Percentiles rank a stretch among this genome's conserved stretches.
These are phyloP conservation scores for Eutrema salsugineum DNA, from an alignment of 441 rosid species.

Conservation along the genomic window DNA sequence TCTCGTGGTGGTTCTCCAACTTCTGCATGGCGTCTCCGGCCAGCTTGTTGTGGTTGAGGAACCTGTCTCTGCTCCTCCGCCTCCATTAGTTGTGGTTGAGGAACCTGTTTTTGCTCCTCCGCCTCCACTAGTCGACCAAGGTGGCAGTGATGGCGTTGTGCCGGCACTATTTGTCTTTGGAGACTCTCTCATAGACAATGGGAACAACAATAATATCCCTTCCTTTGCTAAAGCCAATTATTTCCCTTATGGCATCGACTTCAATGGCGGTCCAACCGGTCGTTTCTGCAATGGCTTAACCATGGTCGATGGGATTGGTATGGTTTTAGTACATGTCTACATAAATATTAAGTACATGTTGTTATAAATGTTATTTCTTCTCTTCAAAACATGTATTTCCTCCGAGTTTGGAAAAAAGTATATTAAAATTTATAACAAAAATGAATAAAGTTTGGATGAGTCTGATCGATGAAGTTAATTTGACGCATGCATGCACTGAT, in stretches of 20 bases:
- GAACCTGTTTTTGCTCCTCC: slow-evolving; percentile 17
- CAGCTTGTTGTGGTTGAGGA: slow-evolving; percentile 22
- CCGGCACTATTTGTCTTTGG: slow-evolving; percentile 91
- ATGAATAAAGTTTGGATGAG: not conserved
- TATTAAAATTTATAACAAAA: not conserved
- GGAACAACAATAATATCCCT: slow-evolving; percentile 78
- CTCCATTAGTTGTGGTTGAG: slow-evolving; percentile 18
- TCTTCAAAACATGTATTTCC: not conserved
- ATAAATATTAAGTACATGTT: not conserved
- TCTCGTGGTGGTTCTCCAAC: slow-evolving; percentile 6
- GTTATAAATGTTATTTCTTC: not conserved
- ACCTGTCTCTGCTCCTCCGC: slow-evolving; percentile 15
- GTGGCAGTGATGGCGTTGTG: slow-evolving; percentile 40
- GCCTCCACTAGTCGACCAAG: slow-evolving; percentile 14
- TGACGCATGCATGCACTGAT: slow-evolving; percentile 33
- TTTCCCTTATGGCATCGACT: slow-evolving; percentile 89
- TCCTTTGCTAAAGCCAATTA: slow-evolving; percentile 90
- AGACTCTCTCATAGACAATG: slow-evolving; percentile 92
- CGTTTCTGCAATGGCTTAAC: slow-evolving; percentile 94
- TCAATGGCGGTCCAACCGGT: slow-evolving; percentile 90
- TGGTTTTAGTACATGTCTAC: not conserved
- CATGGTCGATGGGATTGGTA: slow-evolving; percentile 91
- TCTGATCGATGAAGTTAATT: not conserved
- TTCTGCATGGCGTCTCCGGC: slow-evolving; percentile 11
- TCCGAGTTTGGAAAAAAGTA: not conserved